Base-by-base conservation (phyloP, 768 basidiomycete species). In the Cyathus striatus region DNA sequence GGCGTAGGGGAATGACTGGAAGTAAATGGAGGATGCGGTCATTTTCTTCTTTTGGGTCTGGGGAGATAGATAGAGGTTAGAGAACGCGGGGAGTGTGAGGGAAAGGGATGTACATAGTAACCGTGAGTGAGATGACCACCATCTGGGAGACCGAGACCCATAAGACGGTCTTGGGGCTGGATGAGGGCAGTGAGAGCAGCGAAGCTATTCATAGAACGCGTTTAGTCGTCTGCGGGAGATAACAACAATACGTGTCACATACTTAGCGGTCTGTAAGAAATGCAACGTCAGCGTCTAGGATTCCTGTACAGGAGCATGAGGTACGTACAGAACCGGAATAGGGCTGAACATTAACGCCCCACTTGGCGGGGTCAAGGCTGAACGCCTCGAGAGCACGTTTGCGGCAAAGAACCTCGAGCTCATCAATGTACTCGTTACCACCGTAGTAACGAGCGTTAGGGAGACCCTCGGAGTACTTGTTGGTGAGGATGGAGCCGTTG, bases 271-370 rank as follows among this genome's bases (percentile, higher is more conserved):
- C 80, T 88, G 45, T 37, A 51, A 24, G 48, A 45, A 39, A 38
- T 34, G 38, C 12, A 40, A 46, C 6, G 38, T 30, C 21, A 46
- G 30, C 25, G 22, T 40, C 41, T 26, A 41, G 25, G 26, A 27
- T 18, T 49, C 39, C 48, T 32, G 16, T 17, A 30, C 20, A 21
- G 23, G 20, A 26, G 2, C 20, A 16, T 27, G 34, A 38, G 6
- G 13, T 14, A 79, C 86, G 62, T 59, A 90, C 86, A 49, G 81
- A 84, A 45, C 90, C 90, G 55, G 93, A 96, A 69, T 98, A 99
- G 5, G 96, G 96, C 67, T 99, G 96, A 44, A 99, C 96, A 60
- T 98, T 98, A 67, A 99, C 93, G 53, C 95, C 95, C 96, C 96
- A 98, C 64, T 83, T 80, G 38, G 70, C 73, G 33, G 89, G 79